Evolutionary conservation across 106 monocot genomes (phyloP).

Genomic region (Phalaenopsis equestris): DNA sequence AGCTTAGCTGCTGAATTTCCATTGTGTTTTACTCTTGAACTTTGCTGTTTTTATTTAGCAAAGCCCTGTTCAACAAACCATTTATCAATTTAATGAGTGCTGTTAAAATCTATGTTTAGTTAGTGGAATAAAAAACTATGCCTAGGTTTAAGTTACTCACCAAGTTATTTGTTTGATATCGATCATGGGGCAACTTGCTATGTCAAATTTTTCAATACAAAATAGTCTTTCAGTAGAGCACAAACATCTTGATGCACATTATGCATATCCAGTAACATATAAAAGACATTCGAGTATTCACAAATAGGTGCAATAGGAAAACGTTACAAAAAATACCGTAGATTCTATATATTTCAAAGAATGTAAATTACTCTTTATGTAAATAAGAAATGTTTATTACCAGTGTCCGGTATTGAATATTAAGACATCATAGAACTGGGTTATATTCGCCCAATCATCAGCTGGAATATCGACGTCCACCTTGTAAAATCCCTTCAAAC

Average conservation of each 20-base stretch:
- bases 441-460: constrained; percentile 77
- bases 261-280: not conserved
- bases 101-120: too few species aligned
- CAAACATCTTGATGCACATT: not conserved
- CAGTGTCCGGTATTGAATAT: constrained; percentile 97
- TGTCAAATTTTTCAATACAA: not conserved
- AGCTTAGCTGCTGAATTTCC: too few species aligned
- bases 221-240: not conserved
- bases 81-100: too few species aligned
- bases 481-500: constrained; percentile 58
- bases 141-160: too few species aligned
- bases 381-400: constrained; percentile 28
- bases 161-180: too few species aligned
- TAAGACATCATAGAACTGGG: constrained; percentile 84
- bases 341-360: not conserved
- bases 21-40: too few species aligned
- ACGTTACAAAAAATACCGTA: not conserved
- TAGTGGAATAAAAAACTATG: too few species aligned
- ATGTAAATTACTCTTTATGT: not conserved
- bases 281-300: not conserved
- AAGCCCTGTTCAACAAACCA: too few species aligned
- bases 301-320: not conserved
- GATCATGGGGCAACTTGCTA: too few species aligned
- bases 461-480: constrained; percentile 93
- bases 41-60: too few species aligned